Base-by-base conservation (phyloP, 2,329 filamentous ascomycete species). In the Claviceps pusilla region DNA sequence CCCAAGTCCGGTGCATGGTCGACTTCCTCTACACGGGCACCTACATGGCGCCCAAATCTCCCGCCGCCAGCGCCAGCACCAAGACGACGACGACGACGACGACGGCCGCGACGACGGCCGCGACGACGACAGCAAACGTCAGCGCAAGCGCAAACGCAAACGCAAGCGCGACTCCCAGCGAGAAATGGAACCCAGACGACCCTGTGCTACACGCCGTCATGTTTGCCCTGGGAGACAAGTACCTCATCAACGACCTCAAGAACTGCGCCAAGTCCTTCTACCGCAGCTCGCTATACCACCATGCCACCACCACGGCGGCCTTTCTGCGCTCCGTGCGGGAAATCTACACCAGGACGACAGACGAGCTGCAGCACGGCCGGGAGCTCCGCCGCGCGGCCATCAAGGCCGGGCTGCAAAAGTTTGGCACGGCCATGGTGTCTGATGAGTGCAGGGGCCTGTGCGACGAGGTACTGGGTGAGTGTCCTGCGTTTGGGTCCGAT, bases 21-120 rank as follows among this genome's bases (percentile, higher is more conserved):
- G 49, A 51, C 16, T 51, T 51, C 10, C 39, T 51, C 49, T 51
- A 51, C 49, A 43, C 49, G 11, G 49, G 49, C 39, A 51, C 49
- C 28, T 51, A 51, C 39, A 5, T 33, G 2, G 28, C 28, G 39
- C 39, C 28, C 49, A 31, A 51, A 28, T 14, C 28, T n/a, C 39
- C 14, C 19, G 3, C 33, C 3, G 14, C 31, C n/a, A 2, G 31
- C 7, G n/a, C 16, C 31, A 24, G 3, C 4, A 24, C 47, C 31
- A 35, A 16, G 12, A n/a, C 28, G 9, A 24, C 9, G 11, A 9
- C 46, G 24, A 14, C 28, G 4, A 43, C 7, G 7, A 24, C 19
- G 19, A 43, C 9, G 5, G 0, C 42, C n/a, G 24, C 35, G 35
- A 43, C 42, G 42, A 19, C n/a, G n/a, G 24, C 7, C 3, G n/a